Base-by-base conservation (phyloP, 176 grass and related monocot genomes). In the Musa troglodytarum region DNA sequence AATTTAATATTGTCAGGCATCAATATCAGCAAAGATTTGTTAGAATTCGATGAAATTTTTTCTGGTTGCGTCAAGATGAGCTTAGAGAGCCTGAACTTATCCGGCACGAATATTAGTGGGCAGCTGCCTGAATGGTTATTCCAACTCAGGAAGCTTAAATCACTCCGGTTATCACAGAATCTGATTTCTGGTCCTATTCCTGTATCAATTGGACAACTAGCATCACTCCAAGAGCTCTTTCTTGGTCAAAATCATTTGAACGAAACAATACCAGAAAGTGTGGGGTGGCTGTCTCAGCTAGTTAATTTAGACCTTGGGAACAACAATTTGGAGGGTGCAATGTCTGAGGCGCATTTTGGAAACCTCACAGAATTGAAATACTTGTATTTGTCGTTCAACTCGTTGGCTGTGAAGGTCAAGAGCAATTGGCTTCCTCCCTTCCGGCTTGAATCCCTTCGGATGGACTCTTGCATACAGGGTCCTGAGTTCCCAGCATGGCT, bases 371-470 rank as follows among this genome's bases (percentile, higher is more conserved):
- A 53, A 21, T 43, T 79, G 8, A 71, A 70, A 28, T 7, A 23
- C 9, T 59, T 79, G 0, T 28, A 8, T 23, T 56, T 50, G 17
- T 79, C 65, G 3, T 21, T 11, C 8, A 79, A 79, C 54, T 49
- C 24, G 17, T 10, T 59, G 11, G 11, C 28, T 58, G 5, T 79
- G 0, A 58, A 55, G 2, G 53, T 70, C 1, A 49, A 9, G 1
- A 20, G 14, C 23, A 49, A 79, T 22, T 79, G 77, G 77, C 3
- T 70, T 50, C 77, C 77, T 57, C 65, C 77, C 8, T 69, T 68
- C 12, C 63, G 12, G 24, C 77, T 70, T 15, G 4, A 59, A 8
- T 3, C 10, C 16, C 19, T 70, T 28, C 1, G 4, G 5, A 58
- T 70, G 77, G 10, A 1, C 57, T 79, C 53, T 2, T 79, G 65